Conservation (phyloP, 441 rosid species). For the Cnidoscolus chayamansa region DNA sequence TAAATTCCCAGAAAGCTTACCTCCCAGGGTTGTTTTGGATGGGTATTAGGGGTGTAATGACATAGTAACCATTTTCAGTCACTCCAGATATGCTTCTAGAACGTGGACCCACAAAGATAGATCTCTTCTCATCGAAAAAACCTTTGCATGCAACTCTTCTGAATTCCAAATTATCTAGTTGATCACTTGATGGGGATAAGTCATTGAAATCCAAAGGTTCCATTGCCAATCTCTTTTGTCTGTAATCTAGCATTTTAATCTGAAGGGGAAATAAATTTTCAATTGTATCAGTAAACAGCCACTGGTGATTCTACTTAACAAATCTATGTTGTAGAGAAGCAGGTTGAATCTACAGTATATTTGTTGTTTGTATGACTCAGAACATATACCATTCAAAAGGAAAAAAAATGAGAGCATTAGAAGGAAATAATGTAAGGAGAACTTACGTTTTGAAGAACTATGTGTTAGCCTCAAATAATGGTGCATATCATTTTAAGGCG, state of each 20-base stretch:
- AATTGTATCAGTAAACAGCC: not conserved
- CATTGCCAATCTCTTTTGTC: conserved; percentile 55
- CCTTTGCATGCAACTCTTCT: conserved; percentile 71
- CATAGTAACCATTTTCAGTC: conserved; percentile 81
- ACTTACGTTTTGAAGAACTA: not conserved
- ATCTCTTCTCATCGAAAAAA: conserved; percentile 56
- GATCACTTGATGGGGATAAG: conserved; percentile 41
- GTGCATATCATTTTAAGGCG: not conserved
- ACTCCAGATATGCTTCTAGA: conserved; percentile 89
- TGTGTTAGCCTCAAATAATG: not conserved
- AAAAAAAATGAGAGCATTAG: not conserved
- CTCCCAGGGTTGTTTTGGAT: conserved; percentile 51
- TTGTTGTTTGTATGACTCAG: not conserved
- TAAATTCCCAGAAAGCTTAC: conserved; percentile 41
- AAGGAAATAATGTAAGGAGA: not conserved
- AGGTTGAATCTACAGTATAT: not conserved
- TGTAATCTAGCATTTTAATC: conserved; percentile 73
- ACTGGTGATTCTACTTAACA: not conserved
- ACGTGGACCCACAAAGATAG: conserved; percentile 83
- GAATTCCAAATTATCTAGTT: conserved; percentile 58
- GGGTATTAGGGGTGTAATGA: conserved; percentile 79
- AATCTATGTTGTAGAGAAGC: not conserved
- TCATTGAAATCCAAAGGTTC: conserved; percentile 64
- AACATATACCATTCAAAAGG: not conserved
- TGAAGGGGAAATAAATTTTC: conserved; percentile 23